Evolutionary conservation across 306 rosid genomes (phyloP), one percentile per base, ranked within the genome.

Genomic region (Pterocarpus macrocarpus): DNA sequence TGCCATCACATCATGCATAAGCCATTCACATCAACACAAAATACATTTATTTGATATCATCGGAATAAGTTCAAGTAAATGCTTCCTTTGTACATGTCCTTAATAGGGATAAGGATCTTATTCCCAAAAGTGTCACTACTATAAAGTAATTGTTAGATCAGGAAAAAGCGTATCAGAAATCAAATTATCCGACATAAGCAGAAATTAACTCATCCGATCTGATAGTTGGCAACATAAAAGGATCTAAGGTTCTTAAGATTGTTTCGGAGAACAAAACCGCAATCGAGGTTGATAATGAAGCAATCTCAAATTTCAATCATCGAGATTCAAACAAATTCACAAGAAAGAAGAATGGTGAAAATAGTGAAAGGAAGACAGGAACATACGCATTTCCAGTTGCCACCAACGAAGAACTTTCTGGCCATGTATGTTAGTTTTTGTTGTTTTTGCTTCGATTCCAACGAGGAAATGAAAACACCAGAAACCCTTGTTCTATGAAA

Each of bases 301-400:
- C 11, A 47, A 2, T 7, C 10, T 0, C 30, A 59, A 33, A 71
- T 80, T 72, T 43, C 7, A 58, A 35, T 11, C 2, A 73, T 78
- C 28, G 57, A 74, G 78, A 73, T 77, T 41, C 30, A 57, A 52
- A 34, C 4, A 79, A 55, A 16, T 1, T 6, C 15, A 76, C 2
- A 8, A 8, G 15, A 13, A 34, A 71, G 7, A 62, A 13, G 39
- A 76, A 30, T 1, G 45, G 5, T 7, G 77, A 52, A 70, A 53
- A 59, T 0, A 15, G 12, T 16, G 77, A 69, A 70, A 32, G 11
- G 1, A 12, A 17, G 4, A 62, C 7, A 62, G 71, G 57, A 81
- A 83, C 91, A 59, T 90, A 94, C 97, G 78, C 98, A 94, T 94
- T 92, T 92, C 97, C 98, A 92, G 93, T 91, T 92, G 32, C 98